Conservation (phyloP, 257 asterid genomes). For the Nyctanthes arbortristis region DNA sequence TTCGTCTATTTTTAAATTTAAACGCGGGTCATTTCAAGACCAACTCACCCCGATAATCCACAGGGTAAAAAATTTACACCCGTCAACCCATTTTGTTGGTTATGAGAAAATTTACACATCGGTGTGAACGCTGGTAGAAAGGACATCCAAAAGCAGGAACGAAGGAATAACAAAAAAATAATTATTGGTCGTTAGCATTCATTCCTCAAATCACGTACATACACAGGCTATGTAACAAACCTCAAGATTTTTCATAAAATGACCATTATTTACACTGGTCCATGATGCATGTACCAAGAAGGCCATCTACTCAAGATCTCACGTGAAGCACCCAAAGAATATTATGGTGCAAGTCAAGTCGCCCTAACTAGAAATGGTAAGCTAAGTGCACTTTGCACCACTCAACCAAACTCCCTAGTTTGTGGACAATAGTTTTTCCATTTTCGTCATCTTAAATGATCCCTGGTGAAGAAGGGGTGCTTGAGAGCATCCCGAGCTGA, state of each 20-base stretch:
- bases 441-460: slow-evolving; percentile 18
- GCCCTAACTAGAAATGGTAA: background rate
- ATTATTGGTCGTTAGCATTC: background rate
- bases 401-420: background rate
- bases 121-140: background rate
- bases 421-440: background rate
- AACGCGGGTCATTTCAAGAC: no score
- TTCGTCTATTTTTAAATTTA: no score
- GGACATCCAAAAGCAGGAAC: no score
- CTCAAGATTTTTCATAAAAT: no score
- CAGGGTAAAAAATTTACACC: no score
- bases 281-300: background rate
- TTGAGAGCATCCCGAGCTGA: slow-evolving; percentile 42
- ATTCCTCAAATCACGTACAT: no score
- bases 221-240: no score
- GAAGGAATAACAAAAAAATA: background rate
- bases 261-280: no score
- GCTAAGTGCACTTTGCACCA: background rate
- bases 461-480: slow-evolving; percentile 48
- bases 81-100: no score
- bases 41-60: no score
- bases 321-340: background rate
- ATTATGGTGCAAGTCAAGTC: background rate
- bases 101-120: no score
- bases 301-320: background rate